Evolutionary conservation across 2,329 filamentous ascomycete genomes (phyloP).

Genomic region (Colletotrichum tropicicola): DNA sequence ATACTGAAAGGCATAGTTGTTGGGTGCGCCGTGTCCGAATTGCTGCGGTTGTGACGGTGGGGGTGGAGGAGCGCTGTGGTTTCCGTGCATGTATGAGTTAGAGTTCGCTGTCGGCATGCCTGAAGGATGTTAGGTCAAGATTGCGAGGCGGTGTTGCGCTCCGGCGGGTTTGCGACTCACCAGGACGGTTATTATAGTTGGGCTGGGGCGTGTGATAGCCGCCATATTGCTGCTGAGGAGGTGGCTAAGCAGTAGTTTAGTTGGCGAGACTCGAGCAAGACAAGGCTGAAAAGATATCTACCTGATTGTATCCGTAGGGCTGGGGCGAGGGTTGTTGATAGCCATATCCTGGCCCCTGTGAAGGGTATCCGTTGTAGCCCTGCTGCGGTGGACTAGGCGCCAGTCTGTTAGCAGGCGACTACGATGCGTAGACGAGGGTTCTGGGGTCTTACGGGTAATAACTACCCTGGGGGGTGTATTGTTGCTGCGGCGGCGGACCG

Average conservation of each 20-base stretch:
- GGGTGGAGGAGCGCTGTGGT: constrained; percentile 67
- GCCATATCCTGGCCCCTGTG: constrained; percentile 49
- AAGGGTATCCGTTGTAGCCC: constrained; percentile 56
- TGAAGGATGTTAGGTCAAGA: constrained; percentile 31
- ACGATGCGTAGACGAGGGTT: constrained; percentile 35
- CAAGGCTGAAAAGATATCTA: constrained; percentile 32
- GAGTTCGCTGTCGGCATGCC: constrained; percentile 53
- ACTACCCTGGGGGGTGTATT: constrained; percentile 48
- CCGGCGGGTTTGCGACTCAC: constrained; percentile 44
- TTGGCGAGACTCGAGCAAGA: constrained; percentile 18
- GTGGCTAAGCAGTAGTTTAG: constrained; percentile 38
- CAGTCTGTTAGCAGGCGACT: constrained; percentile 35
- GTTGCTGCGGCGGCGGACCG: constrained; percentile 43
- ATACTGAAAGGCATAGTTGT: constrained; percentile 87
- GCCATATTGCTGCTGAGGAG: constrained; percentile 53
- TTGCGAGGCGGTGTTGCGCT: neutral
- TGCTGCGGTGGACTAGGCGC: constrained; percentile 48
- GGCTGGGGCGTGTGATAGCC: constrained; percentile 52
- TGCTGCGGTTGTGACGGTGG: constrained; percentile 74
- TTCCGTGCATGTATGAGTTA: constrained; percentile 65
- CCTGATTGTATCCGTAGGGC: constrained; percentile 54
- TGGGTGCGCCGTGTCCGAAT: constrained; percentile 83
- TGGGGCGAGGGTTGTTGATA: constrained; percentile 62
- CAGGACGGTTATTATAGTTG: constrained; percentile 58
- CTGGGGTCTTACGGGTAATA: constrained; percentile 60